Conservation (phyloP, 2,329 filamentous ascomycete genomes). For the Beauveria sp. region DNA sequence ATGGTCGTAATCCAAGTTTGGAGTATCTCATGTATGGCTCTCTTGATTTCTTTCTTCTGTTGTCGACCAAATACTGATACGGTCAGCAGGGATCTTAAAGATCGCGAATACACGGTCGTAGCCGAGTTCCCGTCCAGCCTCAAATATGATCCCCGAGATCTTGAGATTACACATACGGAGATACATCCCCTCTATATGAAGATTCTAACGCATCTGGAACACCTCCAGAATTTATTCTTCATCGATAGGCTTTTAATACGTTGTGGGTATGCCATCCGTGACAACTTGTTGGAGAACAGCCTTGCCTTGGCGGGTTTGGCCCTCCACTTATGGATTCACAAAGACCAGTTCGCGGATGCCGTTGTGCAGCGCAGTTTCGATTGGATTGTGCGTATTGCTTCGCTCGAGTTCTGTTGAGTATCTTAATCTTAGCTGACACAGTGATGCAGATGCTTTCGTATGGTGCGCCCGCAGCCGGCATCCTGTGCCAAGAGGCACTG, state of each 20-base stretch:
- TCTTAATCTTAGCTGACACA: background rate
- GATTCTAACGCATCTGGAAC: constrained; percentile 40
- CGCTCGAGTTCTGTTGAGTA: background rate
- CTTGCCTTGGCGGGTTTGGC: constrained; percentile 41
- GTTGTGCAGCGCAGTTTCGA: constrained; percentile 36
- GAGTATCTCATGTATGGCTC: constrained; percentile 17
- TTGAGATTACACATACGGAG: constrained; percentile 25
- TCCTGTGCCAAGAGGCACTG: constrained; percentile 43
- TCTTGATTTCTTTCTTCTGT: no score
- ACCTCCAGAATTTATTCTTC: constrained; percentile 51
- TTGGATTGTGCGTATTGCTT: constrained; percentile 35
- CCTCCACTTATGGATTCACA: constrained; percentile 41
- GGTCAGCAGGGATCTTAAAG: constrained; percentile 27
- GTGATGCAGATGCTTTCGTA: constrained; percentile 37
- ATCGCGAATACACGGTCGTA: constrained; percentile 24
- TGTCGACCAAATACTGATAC: background rate
- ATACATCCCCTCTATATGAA: constrained; percentile 31
- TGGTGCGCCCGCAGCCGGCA: constrained; percentile 40
- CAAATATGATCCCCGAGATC: constrained; percentile 29
- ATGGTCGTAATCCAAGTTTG: constrained; percentile 11
- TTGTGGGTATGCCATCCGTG: constrained; percentile 27
- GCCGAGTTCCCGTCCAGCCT: constrained; percentile 30
- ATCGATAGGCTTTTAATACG: constrained; percentile 49
- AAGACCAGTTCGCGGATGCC: constrained; percentile 32
- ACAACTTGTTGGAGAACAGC: constrained; percentile 35